Evolutionary conservation across 2,329 filamentous ascomycete species (phyloP), one percentile per base, ranked within the genome.

Genomic region (Coniochaeta sp.): DNA sequence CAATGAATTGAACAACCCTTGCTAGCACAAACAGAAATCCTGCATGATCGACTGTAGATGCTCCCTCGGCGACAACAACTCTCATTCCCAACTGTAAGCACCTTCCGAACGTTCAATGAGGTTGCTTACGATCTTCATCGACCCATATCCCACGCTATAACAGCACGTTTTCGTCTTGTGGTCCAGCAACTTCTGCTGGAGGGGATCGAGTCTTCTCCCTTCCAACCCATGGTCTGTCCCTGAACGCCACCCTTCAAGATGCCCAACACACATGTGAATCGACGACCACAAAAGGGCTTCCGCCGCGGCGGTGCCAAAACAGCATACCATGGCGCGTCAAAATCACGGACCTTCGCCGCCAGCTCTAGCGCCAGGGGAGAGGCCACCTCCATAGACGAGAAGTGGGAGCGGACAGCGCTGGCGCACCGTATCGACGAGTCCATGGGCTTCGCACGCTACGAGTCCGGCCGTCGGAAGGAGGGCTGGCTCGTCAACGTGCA

Each of bases 401-500:
- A 91, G 74, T 86, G 91, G 76, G 93, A 99, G 76, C 88, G 91
- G 40, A 89, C 87, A 55, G 86, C 87, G 60, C 84, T 96, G 58
- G 91, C 91, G 34, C 86, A 96, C 75, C 85, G 82, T 69, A 97
- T 99, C 71, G 96, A 99, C 77, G 95, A 98, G 77, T 83, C 84
- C 63, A 95, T 98, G 87, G 96, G 95, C 58, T 99, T 99, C 73
- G 82, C 88, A 36, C 89, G 93, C 57, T 97, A 93, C 72, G 96
- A 99, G 65, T 88, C 90, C 34, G 95, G 91, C 55, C 86, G 89
- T 71, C 91, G 89, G 76, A 81, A 79, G 67, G 89, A 87, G 71
- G 84, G 96, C 64, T 99, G 95, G 95, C 84, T 99, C 4, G 91
- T 93, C 67, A 99, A 98, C 71, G 90, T 98, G 77, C 91, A 96